Base-by-base conservation (phyloP, 345 rosid genomes). In the Salix viminalis region DNA sequence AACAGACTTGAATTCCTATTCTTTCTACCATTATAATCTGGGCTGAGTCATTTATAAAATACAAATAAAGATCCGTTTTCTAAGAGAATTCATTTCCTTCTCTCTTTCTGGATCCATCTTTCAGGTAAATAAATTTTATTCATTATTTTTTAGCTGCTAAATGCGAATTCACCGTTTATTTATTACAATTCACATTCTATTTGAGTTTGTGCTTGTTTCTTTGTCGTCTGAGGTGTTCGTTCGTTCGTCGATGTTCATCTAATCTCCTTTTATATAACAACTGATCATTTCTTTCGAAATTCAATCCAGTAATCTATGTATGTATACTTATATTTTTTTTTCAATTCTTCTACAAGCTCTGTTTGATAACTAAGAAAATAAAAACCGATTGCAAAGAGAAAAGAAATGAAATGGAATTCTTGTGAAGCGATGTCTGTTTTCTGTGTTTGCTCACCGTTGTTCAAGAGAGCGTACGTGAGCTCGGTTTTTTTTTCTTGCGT, bases 211-310 rank as follows among this genome's bases (percentile, higher is more conserved):
- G 15, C 10, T 58, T 12, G 28, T 72, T 77, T 30, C 7, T 41
- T 15, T 60, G 6, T 13, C 30, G 23, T 42, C 10, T 77, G 73
- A 85, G 85, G 84, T 65, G 83, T 83, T 85, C 44, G 44, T 41
- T 10, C 28, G 2, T 58, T 23, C 75, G 91, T 87, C 86, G 90
- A 86, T 88, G 94, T 79, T 92, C 91, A 87, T 91, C 89, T 92
- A 91, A 81, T 60, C 65, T 72, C 73, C 56, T 26, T 41, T 54
- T 58, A 11, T n/a, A 58, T 12, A 9, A 23, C 65, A 58, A 23
- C 28, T n/a, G 28, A 23, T 58, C 24, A 34, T 37, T 48, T 15
- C 34, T 0, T 42, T 24, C 42, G 70, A 50, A 52, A 79, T 72
- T 79, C 58, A 36, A 67, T 77, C 60, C 66, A 84, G 89, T 82